Evolutionary conservation across 192 early-diverging fungal genomes (phyloP).

Genomic region (Podila verticillata): DNA sequence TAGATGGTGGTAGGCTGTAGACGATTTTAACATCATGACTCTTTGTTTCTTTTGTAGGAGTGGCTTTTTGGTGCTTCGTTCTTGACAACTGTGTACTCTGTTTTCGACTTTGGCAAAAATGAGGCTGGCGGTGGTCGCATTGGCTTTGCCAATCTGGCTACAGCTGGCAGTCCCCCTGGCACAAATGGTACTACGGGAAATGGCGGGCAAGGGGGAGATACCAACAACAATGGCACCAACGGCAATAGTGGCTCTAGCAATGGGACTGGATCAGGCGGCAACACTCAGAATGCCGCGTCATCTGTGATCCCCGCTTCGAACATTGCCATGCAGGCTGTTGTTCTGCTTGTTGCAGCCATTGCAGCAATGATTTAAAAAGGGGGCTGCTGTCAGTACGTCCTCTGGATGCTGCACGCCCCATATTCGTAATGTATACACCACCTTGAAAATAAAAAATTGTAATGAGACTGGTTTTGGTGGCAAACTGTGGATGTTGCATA

Average conservation of each 20-base stretch:
- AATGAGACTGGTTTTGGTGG: neutral
- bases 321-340: neutral
- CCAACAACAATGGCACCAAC: neutral
- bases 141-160: conserved; percentile 2
- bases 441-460: neutral
- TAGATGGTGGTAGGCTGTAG: neutral
- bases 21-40: too few relatives aligned
- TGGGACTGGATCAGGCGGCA: neutral
- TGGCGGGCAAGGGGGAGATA: neutral
- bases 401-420: too few relatives aligned
- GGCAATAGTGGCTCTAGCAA: neutral
- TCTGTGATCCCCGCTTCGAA: neutral
- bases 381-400: neutral
- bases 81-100: conserved; percentile 49
- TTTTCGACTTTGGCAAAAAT: conserved; percentile 43
- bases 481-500: too few relatives aligned
- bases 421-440: too few relatives aligned
- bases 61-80: conserved; percentile 52
- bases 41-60: neutral
- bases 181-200: neutral
- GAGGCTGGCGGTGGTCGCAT: neutral
- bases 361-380: neutral
- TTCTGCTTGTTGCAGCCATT: neutral
- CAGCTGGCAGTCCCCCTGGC: neutral
- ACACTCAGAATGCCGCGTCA: neutral